Conservation (phyloP, 2,329 filamentous ascomycete genomes). For the Phialemoniopsis sp. region DNA sequence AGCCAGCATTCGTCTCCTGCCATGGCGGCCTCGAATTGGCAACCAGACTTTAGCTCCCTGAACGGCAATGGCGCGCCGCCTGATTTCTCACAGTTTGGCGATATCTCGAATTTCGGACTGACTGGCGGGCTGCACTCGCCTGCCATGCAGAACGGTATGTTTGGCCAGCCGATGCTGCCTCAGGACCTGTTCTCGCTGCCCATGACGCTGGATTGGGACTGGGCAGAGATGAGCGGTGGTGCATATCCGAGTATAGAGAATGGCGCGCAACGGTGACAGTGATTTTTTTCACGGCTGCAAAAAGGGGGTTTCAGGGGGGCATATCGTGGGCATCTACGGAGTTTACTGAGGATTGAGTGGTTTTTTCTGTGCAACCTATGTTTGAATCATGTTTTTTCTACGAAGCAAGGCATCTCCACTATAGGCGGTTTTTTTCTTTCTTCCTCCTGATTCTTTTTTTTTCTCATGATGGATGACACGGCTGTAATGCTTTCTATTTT, state of each 20-base stretch:
- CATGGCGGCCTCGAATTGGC: slow-evolving; percentile 39
- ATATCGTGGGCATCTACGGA: too few species aligned
- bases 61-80: slow-evolving; percentile 14
- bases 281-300: slow-evolving; percentile 22
- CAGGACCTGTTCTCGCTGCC: slow-evolving; percentile 94
- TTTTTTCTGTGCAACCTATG: too few species aligned
- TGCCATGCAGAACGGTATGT: slow-evolving; percentile 30
- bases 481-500: too few species aligned
- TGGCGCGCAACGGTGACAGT: slow-evolving; percentile 29
- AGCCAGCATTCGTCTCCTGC: slow-evolving; percentile 39
- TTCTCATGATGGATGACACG: too few species aligned
- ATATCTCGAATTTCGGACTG: slow-evolving; percentile 37
- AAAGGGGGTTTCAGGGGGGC: not conserved
- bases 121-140: slow-evolving; percentile 27
- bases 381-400: too few species aligned
- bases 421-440: too few species aligned
- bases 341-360: too few species aligned
- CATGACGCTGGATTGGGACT: slow-evolving; percentile 91
- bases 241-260: slow-evolving; percentile 62
- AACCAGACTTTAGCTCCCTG: slow-evolving; percentile 9
- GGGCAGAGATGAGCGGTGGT: slow-evolving; percentile 65
- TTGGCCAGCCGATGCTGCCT: slow-evolving; percentile 84
- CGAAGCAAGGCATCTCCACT: too few species aligned
- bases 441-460: too few species aligned
- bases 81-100: slow-evolving; percentile 31